Percentiles rank a stretch among this genome's conserved stretches.
Conservation (phyloP, 2,329 filamentous ascomycete genomes). For the Leptosphaerulina australis region DNA sequence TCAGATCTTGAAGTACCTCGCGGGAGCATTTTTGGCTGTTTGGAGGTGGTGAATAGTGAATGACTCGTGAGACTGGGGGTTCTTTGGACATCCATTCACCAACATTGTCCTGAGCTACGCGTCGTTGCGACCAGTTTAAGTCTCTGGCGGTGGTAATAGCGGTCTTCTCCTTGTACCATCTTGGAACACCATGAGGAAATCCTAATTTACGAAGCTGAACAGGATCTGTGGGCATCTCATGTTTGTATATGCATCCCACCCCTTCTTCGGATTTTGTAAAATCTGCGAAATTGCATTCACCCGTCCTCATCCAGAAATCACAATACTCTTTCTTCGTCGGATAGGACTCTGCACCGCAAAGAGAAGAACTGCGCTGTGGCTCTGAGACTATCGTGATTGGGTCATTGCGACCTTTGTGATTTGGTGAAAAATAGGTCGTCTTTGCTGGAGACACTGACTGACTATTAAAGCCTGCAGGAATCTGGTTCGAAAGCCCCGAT, state of each 20-base stretch:
- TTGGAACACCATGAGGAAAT: slow-evolving; percentile 59
- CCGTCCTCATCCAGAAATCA: slow-evolving; percentile 87
- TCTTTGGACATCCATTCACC: slow-evolving; percentile 1
- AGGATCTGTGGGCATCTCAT: slow-evolving; percentile 79
- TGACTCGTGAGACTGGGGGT: not conserved
- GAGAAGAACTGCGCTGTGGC: not conserved
- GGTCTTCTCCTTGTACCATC: slow-evolving; percentile 62
- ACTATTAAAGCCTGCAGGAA: not conserved
- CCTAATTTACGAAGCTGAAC: slow-evolving; percentile 72
- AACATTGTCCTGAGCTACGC: slow-evolving; percentile 13
- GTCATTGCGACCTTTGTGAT: slow-evolving; percentile 22
- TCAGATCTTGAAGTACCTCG: no score
- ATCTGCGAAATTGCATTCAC: slow-evolving; percentile 76
- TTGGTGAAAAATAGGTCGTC: slow-evolving; percentile 25
- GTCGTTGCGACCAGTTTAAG: slow-evolving; percentile 36
- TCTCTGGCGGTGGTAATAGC: slow-evolving; percentile 27
- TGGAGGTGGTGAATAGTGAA: not conserved
- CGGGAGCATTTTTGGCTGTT: no score
- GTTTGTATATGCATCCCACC: slow-evolving; percentile 80
- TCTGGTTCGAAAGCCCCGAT: slow-evolving; percentile 16
- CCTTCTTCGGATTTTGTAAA: not conserved
- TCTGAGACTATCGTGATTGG: not conserved
- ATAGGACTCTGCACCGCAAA: slow-evolving; percentile 50
- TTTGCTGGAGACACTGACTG: not conserved
- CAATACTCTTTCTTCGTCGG: slow-evolving; percentile 74